A percentile compares a stretch with the other conserved stretches of the same genome.
phyloP scores from a whole-genome alignment of 345 rosid genomes.

The Citropsis articulata region DNA sequence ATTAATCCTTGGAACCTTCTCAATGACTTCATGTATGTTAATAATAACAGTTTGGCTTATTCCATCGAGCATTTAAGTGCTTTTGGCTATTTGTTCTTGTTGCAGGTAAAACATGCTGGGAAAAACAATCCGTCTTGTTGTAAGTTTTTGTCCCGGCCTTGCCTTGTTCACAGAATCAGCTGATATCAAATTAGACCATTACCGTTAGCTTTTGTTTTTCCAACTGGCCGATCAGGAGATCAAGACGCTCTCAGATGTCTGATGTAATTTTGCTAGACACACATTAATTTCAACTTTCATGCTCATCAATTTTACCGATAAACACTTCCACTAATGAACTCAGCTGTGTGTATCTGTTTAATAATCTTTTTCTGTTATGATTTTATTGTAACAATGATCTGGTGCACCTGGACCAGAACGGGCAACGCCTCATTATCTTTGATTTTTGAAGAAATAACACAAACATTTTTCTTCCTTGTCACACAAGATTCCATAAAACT shows the following conservation, averaged over 20 bases:
- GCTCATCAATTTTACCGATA: background rate
- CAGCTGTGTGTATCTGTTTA: background rate
- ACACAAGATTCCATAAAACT: background rate
- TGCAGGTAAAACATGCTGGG: constrained; percentile 6
- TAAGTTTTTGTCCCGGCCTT: background rate
- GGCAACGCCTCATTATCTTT: background rate
- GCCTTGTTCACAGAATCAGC: background rate
- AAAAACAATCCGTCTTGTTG: background rate
- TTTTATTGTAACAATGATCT: background rate
- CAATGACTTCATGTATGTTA: background rate
- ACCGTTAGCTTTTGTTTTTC: background rate
- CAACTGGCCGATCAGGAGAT: background rate
- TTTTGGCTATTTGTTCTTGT: background rate
- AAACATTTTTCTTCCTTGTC: background rate
- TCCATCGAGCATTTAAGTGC: background rate
- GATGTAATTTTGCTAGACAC: background rate
- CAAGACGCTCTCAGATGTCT: background rate
- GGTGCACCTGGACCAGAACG: background rate
- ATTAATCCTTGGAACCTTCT: background rate
- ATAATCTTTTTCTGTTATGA: no score
- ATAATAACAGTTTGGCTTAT: background rate
- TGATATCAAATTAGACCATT: background rate
- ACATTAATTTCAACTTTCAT: background rate
- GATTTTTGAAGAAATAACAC: background rate
- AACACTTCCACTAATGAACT: background rate